Conservation (phyloP, 768 basidiomycete genomes). For the Serendipita sp. region DNA sequence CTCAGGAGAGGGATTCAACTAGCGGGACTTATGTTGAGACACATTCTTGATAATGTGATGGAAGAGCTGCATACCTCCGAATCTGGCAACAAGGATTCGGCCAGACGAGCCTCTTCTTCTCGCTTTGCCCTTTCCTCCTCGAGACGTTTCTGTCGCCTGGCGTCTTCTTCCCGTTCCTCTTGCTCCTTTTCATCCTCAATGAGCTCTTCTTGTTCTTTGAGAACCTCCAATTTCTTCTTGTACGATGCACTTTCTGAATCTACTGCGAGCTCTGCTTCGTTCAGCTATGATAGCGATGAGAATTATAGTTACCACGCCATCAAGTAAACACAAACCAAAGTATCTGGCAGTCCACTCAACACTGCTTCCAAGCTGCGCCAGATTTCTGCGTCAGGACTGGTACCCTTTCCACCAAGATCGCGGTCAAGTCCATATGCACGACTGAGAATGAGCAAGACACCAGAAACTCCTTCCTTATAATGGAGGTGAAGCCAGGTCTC, state of each 20-base stretch:
- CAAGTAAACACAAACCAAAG: slow-evolving; percentile 44
- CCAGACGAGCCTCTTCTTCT: slow-evolving; percentile 56
- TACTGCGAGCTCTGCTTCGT: slow-evolving; percentile 93
- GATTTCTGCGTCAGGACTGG: slow-evolving; percentile 32
- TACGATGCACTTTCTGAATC: slow-evolving; percentile 87
- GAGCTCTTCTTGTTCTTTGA: slow-evolving; percentile 97
- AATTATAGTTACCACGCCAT: background rate
- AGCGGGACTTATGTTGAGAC: background rate
- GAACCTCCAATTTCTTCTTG: slow-evolving; percentile 95
- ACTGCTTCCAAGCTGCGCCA: slow-evolving; percentile 78
- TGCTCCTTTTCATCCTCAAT: slow-evolving; percentile 99
- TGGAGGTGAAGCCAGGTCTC: slow-evolving; percentile 88
- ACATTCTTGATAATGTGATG: background rate
- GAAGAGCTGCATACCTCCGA: slow-evolving; percentile 53
- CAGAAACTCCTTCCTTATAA: slow-evolving; percentile 78
- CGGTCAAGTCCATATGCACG: slow-evolving; percentile 89
- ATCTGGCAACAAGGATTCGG: slow-evolving; percentile 72
- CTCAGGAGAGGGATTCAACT: slow-evolving; percentile 31
- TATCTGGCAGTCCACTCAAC: slow-evolving; percentile 83
- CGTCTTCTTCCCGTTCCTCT: slow-evolving; percentile 80
- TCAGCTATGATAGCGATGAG: slow-evolving; percentile 42
- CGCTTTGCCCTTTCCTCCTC: slow-evolving; percentile 44
- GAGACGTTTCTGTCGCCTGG: slow-evolving; percentile 72
- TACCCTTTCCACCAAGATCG: slow-evolving; percentile 59
- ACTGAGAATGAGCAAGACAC: slow-evolving; percentile 84